Evolutionary conservation across 208 protist genomes (phyloP), one percentile per base, ranked within the genome.

Genomic region (Phytomonas sp.): DNA sequence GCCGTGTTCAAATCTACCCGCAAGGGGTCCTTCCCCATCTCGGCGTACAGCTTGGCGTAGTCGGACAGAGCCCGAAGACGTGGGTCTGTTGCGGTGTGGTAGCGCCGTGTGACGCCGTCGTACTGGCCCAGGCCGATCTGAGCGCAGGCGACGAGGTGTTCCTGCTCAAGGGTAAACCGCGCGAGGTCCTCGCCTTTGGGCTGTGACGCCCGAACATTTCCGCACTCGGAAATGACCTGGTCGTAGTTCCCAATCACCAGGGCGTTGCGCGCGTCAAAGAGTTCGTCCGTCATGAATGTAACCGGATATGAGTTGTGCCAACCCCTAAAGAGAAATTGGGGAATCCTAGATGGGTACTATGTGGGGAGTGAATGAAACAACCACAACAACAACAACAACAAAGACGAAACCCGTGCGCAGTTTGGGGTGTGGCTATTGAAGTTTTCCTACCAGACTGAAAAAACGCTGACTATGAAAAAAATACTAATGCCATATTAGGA

Each of bases 171-270:
- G 34, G 87, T 82, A 69, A 95, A 91, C 10, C 77, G 78, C 1
- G 56, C 71, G 0, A 91, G 64, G 0, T 92, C 88, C 0, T 87
- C 87, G 6, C 67, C 26, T 52, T 87, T 87, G 23, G 71, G 79
- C 0, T 65, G 65, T 30, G 69, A 78, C n/a, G 78, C 37, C 42
- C 76, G 71, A 6, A 77, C 79, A 12, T 67, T 75, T 66, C 78
- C 86, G 34, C 74, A 85, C 29, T 94, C 89, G 3, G 86, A 81
- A 32, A 97, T 80, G 52, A 80, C 88, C 52, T 91, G 82, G 68
- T 91, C 78, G 69, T 83, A 95, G 81, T 96, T 95, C 45, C 93
- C 93, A 0, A 96, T 72, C 0, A 75, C 75, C n/a, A 97, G 73
- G 61, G 80, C 81, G 66, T 96, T 95, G 56, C 93, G 79, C 34